phyloP scores from a whole-genome alignment of 345 rosid species.

The Eutrema japonicum region DNA sequence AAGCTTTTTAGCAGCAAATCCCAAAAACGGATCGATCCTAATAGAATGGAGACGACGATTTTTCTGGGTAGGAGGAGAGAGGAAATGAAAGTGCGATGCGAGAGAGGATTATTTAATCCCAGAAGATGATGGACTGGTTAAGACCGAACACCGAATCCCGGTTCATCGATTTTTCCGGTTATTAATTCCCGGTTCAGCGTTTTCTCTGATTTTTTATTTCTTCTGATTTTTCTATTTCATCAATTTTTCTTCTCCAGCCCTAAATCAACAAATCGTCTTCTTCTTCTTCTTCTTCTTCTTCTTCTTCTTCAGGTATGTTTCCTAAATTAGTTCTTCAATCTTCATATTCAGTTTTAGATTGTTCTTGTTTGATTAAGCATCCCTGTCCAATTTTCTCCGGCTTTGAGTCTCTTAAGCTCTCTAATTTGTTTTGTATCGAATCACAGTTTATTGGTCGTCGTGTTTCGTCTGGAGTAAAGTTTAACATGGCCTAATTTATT shows the following conservation, averaged over 20 bases:
- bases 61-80: constrained; percentile 41
- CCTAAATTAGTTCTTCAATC: background rate
- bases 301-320: constrained; percentile 16
- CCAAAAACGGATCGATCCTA: constrained; percentile 23
- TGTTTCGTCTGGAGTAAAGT: background rate
- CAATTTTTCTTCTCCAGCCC: background rate
- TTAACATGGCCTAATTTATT: background rate
- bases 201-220: background rate
- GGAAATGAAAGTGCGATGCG: constrained; percentile 17
- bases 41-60: constrained; percentile 29
- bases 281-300: background rate
- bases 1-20: background rate
- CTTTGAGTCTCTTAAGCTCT: background rate
- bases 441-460: background rate
- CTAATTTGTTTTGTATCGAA: background rate
- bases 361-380: background rate
- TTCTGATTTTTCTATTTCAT: background rate
- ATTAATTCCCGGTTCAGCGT: background rate
- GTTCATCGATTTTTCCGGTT: background rate
- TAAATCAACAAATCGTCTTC: constrained; percentile 13
- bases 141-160: background rate
- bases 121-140: constrained; percentile 10
- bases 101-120: constrained; percentile 3
- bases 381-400: background rate
- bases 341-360: background rate